phyloP scores from a whole-genome alignment of 2,329 filamentous ascomycete genomes.

The Diaporthe sp. region DNA sequence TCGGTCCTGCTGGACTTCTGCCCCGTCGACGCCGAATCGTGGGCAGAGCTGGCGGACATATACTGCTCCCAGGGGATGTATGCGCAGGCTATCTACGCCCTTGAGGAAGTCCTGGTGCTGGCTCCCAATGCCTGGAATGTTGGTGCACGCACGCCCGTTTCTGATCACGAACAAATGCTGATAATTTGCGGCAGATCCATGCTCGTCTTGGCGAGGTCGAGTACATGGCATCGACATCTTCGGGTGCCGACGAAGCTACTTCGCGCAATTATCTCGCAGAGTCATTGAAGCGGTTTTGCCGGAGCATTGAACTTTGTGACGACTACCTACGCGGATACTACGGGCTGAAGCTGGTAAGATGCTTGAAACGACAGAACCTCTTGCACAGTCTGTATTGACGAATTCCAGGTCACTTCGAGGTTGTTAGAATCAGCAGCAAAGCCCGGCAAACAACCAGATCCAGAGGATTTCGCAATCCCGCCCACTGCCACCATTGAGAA shows the following conservation, averaged over 20 bases:
- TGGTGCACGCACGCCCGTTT: conserved; percentile 50
- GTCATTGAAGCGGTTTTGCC: conserved; percentile 86
- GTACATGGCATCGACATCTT: conserved; percentile 74
- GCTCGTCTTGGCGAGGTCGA: conserved; percentile 87
- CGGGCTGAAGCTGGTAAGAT: conserved; percentile 82
- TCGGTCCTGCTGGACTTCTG: conserved; percentile 83
- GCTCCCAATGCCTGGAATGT: conserved; percentile 97
- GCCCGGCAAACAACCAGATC: conserved; percentile 60
- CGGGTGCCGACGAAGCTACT: conserved; percentile 52
- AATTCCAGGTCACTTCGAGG: conserved; percentile 61
- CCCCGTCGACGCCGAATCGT: conserved; percentile 92
- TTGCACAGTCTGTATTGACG: conserved; percentile 45
- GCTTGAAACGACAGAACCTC: background rate
- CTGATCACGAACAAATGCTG: conserved; percentile 45
- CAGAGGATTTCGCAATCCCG: conserved; percentile 67
- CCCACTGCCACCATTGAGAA: conserved; percentile 71
- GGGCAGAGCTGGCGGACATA: conserved; percentile 90
- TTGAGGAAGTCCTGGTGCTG: conserved; percentile 91
- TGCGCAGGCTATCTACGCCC: conserved; percentile 85
- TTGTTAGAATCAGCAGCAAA: conserved; percentile 61
- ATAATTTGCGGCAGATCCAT: conserved; percentile 73
- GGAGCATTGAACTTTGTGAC: conserved; percentile 94
- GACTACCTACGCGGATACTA: conserved; percentile 94
- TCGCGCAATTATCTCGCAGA: conserved; percentile 73
- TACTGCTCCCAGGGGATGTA: conserved; percentile 86